Conservation (phyloP, 2,329 filamentous ascomycete species). For the Penicillium sp. region DNA sequence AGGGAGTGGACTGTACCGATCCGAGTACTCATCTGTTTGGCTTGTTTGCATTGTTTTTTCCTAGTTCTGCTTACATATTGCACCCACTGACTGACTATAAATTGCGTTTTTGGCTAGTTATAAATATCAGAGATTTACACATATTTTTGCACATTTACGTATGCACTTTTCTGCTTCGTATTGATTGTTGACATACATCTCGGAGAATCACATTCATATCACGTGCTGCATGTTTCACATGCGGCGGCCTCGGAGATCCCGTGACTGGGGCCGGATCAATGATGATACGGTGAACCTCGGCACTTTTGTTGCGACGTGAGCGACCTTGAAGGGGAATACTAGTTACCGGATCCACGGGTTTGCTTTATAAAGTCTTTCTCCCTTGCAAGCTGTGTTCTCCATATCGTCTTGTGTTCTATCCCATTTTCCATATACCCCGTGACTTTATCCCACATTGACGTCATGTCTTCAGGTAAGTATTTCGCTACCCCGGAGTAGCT, state of each 20-base stretch:
- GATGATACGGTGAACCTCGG: slow-evolving; percentile 18
- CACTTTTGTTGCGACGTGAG: slow-evolving; percentile 3
- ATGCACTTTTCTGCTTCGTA: too few relatives aligned
- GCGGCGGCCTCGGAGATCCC: slow-evolving; percentile 3
- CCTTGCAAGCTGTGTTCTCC: background rate
- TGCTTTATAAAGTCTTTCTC: slow-evolving; percentile 11
- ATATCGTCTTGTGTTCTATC: slow-evolving; percentile 3
- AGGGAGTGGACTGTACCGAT: too few relatives aligned
- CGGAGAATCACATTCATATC: background rate
- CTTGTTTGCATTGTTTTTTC: too few relatives aligned
- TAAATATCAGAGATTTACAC: too few relatives aligned
- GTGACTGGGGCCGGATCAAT: slow-evolving; percentile 20
- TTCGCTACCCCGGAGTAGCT: background rate
- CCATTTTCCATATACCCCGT: slow-evolving; percentile 1
- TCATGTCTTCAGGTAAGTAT: slow-evolving; percentile 42
- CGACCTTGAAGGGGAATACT: slow-evolving; percentile 12
- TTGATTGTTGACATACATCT: too few relatives aligned
- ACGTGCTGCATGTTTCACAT: slow-evolving; percentile 11
- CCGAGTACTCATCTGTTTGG: too few relatives aligned
- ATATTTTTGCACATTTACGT: too few relatives aligned
- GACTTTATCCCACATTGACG: slow-evolving; percentile 23
- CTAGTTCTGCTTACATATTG: too few relatives aligned
- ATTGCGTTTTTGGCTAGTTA: too few relatives aligned
- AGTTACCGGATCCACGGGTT: slow-evolving; percentile 12
- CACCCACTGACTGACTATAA: too few relatives aligned